phyloP scores from a whole-genome alignment of 179 eudicot genomes.

The Heliamphora pulchella region DNA sequence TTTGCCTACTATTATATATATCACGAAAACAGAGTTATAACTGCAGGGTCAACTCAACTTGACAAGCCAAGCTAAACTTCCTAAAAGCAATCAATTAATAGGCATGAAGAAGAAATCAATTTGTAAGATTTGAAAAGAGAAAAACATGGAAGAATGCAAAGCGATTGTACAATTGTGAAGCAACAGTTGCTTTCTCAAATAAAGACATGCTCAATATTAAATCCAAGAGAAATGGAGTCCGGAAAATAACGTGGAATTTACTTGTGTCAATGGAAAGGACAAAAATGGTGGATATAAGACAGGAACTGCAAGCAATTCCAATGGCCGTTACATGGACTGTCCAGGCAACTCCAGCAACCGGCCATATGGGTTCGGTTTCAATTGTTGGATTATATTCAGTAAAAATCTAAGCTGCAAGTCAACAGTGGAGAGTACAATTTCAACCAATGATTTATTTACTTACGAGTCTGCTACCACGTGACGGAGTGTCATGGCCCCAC shows the following conservation, averaged over 20 bases:
- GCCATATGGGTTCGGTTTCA: not conserved
- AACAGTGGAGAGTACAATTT: not conserved
- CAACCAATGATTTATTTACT: too few species aligned
- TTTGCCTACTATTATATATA: too few species aligned
- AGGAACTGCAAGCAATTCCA: too few species aligned
- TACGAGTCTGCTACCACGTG: too few species aligned
- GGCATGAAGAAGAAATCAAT: not conserved
- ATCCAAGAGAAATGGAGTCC: not conserved
- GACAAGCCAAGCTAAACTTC: not conserved
- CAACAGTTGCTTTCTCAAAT: not conserved
- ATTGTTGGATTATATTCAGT: too few species aligned
- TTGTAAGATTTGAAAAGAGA: not conserved
- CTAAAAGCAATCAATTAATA: not conserved
- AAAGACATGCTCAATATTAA: too few species aligned
- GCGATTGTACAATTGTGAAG: not conserved
- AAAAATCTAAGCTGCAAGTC: not conserved
- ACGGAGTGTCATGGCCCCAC: too few species aligned
- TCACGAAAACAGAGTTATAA: not conserved
- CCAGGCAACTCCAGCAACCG: not conserved
- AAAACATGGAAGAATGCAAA: not conserved
- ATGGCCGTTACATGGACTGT: too few species aligned
- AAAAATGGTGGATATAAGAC: not conserved
- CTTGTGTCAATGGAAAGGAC: not conserved
- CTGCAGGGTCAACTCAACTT: not conserved
- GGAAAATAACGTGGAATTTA: not conserved